phyloP scores from a whole-genome alignment of 1,284 basidiomycete species.

The Sporisorium graminicola region DNA sequence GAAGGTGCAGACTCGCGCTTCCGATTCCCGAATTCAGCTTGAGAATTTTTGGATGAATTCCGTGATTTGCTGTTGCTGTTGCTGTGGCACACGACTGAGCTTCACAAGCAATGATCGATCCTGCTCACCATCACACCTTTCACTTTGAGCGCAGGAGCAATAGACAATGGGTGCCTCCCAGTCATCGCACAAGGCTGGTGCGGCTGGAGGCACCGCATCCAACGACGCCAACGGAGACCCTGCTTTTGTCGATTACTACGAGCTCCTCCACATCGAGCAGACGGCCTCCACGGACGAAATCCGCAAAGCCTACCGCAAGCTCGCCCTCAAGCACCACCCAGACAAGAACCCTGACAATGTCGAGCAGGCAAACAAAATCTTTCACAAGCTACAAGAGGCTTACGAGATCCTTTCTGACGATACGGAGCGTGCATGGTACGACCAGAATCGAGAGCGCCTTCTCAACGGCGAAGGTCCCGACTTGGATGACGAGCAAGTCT shows the following conservation, averaged over 20 bases:
- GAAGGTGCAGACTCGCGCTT: neutral
- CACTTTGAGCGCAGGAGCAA: neutral
- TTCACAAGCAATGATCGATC: neutral
- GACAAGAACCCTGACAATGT: slow-evolving; percentile 74
- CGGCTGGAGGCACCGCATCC: slow-evolving; percentile 27
- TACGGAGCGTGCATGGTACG: slow-evolving; percentile 93
- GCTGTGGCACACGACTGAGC: slow-evolving; percentile 20
- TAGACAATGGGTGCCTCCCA: slow-evolving; percentile 47
- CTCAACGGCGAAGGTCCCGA: slow-evolving; percentile 58
- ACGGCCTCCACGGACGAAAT: slow-evolving; percentile 65
- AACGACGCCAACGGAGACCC: slow-evolving; percentile 42
- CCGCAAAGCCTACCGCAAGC: slow-evolving; percentile 66
- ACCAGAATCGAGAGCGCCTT: slow-evolving; percentile 87
- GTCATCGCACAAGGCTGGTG: slow-evolving; percentile 46
- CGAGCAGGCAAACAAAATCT: slow-evolving; percentile 87
- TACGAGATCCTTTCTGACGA: slow-evolving; percentile 79
- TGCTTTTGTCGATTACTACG: slow-evolving; percentile 66
- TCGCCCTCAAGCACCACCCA: slow-evolving; percentile 70
- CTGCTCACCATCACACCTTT: neutral
- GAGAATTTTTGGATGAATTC: slow-evolving; percentile 25
- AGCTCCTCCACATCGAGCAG: slow-evolving; percentile 62
- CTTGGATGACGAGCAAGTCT: slow-evolving; percentile 70
- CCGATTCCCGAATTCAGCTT: slow-evolving; percentile 26
- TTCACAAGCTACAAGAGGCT: slow-evolving; percentile 90
- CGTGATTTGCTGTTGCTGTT: neutral